Percentiles rank a stretch among this genome's conserved stretches.
Evolutionary conservation across 202 grass and related monocot genomes (phyloP).

Genomic region (Bolboschoenoplectus hybrid): DNA sequence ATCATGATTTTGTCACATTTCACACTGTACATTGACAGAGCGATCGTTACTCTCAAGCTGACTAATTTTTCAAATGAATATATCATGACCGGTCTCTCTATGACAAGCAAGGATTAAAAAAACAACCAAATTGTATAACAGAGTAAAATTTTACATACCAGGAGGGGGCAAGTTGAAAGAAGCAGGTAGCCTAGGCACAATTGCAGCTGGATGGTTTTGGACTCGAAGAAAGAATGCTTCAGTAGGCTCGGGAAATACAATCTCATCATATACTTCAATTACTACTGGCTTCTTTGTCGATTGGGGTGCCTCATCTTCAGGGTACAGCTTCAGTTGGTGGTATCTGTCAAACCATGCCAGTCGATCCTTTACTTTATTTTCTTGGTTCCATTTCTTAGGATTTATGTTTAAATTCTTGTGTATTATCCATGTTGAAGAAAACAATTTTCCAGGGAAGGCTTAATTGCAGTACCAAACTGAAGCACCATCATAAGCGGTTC

Average conservation of each 20-base stretch:
- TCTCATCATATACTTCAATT: slow-evolving; percentile 77
- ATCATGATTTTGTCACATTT: too few species aligned
- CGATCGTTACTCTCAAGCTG: not conserved
- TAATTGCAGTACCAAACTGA: not conserved
- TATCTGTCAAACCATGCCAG: slow-evolving; percentile 49
- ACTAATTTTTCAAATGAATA: slow-evolving; percentile 20
- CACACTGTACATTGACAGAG: not conserved
- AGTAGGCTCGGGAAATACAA: slow-evolving; percentile 75
- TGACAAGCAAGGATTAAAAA: not conserved
- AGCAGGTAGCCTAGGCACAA: slow-evolving; percentile 80
- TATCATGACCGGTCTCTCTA: not conserved
- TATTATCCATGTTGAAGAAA: not conserved
- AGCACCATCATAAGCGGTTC: not conserved
- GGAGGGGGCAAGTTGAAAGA: slow-evolving; percentile 64
- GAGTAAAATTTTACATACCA: slow-evolving; percentile 45
- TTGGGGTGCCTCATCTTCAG: slow-evolving; percentile 68
- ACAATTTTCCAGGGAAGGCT: not conserved
- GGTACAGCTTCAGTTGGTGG: slow-evolving; percentile 86
- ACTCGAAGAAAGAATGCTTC: slow-evolving; percentile 80
- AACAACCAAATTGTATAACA: slow-evolving; percentile 16
- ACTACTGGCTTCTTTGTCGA: slow-evolving; percentile 90
- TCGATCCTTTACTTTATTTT: slow-evolving; percentile 15
- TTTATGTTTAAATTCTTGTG: not conserved
- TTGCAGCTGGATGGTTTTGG: slow-evolving; percentile 92
- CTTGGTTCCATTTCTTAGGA: not conserved